Percentiles rank a stretch among this genome's conserved stretches.
These are phyloP conservation scores for Penicillium sp. DNA, from an alignment of 2,329 filamentous ascomycete species.

Conservation along the genomic window DNA sequence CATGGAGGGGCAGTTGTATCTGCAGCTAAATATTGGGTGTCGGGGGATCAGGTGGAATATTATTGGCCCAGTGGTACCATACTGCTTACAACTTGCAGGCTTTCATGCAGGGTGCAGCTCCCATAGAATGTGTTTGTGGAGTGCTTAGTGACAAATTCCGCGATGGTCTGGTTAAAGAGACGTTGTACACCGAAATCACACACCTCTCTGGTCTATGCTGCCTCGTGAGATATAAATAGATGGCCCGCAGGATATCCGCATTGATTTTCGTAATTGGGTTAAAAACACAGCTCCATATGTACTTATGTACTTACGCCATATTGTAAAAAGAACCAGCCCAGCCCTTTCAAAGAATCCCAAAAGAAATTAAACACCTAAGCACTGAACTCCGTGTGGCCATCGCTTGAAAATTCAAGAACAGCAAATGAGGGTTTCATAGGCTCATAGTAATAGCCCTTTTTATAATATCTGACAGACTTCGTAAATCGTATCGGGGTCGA, in stretches of 20 bases:
- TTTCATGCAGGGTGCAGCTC: neutral
- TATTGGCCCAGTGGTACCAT: neutral
- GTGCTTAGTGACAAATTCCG: neutral
- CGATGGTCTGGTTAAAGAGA: neutral
- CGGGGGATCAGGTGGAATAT: too few species aligned
- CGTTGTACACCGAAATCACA: neutral
- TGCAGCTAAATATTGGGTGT: neutral
- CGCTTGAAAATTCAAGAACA: neutral
- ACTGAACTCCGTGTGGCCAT: neutral
- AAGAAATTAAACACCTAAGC: neutral
- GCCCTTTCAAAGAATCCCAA: neutral
- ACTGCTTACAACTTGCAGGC: neutral
- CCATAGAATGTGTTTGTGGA: neutral
- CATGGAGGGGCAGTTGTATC: neutral
- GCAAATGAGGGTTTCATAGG: neutral
- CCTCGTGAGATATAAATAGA: neutral
- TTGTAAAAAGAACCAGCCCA: neutral
- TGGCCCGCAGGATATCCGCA: neutral
- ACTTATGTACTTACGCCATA: neutral
- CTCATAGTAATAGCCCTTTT: neutral
- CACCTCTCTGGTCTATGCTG: neutral
- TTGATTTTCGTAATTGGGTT: neutral
- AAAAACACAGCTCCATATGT: neutral
- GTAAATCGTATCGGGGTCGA: constrained; percentile 5
- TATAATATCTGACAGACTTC: neutral